Conservation (phyloP, 208 protist species). For the Leptomonas pyrrhocoris region DNA sequence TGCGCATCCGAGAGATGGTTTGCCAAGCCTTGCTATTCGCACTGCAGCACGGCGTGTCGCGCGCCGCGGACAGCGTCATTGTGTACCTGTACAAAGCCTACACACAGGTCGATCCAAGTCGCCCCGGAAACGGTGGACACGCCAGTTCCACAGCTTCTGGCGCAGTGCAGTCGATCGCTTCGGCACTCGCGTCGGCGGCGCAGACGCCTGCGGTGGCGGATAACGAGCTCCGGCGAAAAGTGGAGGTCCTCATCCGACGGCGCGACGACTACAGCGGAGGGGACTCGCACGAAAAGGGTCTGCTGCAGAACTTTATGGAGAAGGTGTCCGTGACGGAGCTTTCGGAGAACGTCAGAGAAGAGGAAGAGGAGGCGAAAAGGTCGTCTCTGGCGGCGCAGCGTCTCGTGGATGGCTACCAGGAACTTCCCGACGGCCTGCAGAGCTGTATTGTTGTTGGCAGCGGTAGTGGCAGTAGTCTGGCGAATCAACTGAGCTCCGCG, state of each 20-base stretch:
- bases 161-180: not conserved
- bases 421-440: not conserved
- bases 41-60: slow-evolving; percentile 47
- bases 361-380: not conserved
- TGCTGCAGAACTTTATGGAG: not conserved
- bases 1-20: slow-evolving; percentile 68
- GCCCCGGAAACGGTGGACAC: not conserved
- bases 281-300: not conserved
- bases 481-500: not conserved
- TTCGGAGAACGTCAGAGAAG: not conserved
- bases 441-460: not conserved
- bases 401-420: slow-evolving; percentile 9
- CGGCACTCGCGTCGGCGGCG: not conserved
- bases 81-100: slow-evolving; percentile 54
- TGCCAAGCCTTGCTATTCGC: slow-evolving; percentile 51
- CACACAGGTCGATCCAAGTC: slow-evolving; percentile 15
- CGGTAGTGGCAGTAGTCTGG: not conserved
- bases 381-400: slow-evolving; percentile 7
- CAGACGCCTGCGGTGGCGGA: not conserved
- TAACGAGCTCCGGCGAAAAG: slow-evolving; percentile 1
- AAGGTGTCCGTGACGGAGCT: not conserved
- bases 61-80: slow-evolving; percentile 65
- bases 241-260: not conserved
- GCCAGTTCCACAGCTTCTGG: not conserved
- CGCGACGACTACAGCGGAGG: not conserved